Base-by-base conservation (phyloP, 805 yeast species). In the Barnettozyma sp. region DNA sequence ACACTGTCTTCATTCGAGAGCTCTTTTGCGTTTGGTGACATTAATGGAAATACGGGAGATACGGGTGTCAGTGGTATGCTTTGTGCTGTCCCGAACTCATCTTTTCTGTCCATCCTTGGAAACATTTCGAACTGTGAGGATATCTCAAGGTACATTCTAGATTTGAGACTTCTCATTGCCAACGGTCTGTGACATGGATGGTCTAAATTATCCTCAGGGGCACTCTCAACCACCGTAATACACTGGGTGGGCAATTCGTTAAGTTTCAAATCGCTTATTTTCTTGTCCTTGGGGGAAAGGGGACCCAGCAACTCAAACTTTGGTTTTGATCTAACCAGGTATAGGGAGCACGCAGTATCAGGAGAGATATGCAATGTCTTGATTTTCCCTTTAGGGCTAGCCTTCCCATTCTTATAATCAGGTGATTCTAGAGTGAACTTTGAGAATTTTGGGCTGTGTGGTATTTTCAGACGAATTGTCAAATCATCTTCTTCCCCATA, bases 331-430 rank as follows among this genome's bases (percentile, higher is more conserved):
- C 12, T 14, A 16, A 14, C 19, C 29, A 26, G 11, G 29, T 15
- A 26, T 26, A 26, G 29, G 17, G 29, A 15, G 14, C 17, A 14
- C 15, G 29, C 7, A 9, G 29, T 26, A 12, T 16, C 19, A 8
- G 29, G 29, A 26, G 19, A 26, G 5, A 26, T 26, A 13, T 26
- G 29, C 17, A 15, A 22, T 7, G 26, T 30, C 26, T 22, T n/a
- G 16, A 21, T 34, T 10, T 13, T 34, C 9, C 8, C n/a, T 3
- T 30, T 24, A 4, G 17, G 22, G 21, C 15, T 30, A 6, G 33
- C 19, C 29, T 37, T 30, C 3, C 41, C 35, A 22, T 38, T 38
- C 9, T 26, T 38, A 1, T 12, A 13, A 4, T 38, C 41, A n/a
- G 26, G 18, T 9, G 22, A n/a, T 12, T 30, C 32, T n/a, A 29